phyloP scores from a whole-genome alignment of 345 rosid genomes.

The Toxicodendron radicans region DNA sequence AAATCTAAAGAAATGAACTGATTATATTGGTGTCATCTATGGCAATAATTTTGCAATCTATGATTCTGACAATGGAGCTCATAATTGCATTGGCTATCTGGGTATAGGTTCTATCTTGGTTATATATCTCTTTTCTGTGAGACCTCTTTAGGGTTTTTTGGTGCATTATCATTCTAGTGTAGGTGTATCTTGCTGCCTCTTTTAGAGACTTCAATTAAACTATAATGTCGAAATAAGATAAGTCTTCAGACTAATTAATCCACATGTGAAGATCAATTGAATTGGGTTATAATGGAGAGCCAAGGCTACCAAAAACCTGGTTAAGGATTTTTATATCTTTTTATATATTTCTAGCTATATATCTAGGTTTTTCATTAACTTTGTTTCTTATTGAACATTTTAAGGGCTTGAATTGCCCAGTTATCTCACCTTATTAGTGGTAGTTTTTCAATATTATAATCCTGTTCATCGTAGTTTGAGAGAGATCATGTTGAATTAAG shows the following conservation, averaged over 20 bases:
- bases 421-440: no score
- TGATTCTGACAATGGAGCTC: not conserved
- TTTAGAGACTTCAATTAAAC: not conserved
- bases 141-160: conserved; percentile 6
- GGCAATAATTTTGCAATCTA: not conserved
- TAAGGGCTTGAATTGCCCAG: not conserved
- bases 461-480: no score
- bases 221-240: not conserved
- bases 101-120: not conserved
- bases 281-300: not conserved
- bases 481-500: no score
- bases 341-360: not conserved
- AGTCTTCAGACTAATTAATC: not conserved
- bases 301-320: not conserved
- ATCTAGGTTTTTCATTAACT: not conserved
- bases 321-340: not conserved
- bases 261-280: not conserved
- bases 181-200: not conserved
- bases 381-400: not conserved
- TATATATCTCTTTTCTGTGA: not conserved
- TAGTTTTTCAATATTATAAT: no score
- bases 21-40: not conserved
- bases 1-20: not conserved
- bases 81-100: not conserved
- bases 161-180: not conserved